These are phyloP conservation scores for Kurtzmaniella cleridarum DNA, from an alignment of 805 yeast species.

Conservation along the genomic window DNA sequence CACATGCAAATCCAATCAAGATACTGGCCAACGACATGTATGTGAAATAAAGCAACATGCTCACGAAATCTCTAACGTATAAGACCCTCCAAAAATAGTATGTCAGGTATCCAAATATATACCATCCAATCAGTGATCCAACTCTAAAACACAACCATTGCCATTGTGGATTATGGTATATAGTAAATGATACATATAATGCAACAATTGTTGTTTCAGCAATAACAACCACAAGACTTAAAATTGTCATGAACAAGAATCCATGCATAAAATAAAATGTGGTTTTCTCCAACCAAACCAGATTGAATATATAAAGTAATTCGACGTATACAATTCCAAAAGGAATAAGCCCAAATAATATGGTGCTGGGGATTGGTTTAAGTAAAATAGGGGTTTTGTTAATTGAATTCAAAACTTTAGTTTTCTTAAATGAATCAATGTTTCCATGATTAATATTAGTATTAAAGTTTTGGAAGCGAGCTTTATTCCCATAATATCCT, in stretches of 20 bases:
- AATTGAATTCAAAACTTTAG: background rate
- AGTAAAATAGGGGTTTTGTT: constrained; percentile 14
- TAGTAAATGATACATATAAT: constrained; percentile 54
- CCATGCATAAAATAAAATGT: constrained; percentile 79
- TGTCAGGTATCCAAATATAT: constrained; percentile 60
- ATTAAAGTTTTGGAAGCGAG: constrained; percentile 12
- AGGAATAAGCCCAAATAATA: constrained; percentile 67
- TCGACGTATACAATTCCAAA: constrained; percentile 80
- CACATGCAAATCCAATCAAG: constrained; percentile 64
- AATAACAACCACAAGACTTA: constrained; percentile 56
- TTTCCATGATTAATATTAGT: background rate
- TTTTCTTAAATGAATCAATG: background rate
- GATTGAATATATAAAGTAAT: constrained; percentile 62
- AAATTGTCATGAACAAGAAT: constrained; percentile 57
- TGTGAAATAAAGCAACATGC: constrained; percentile 61
- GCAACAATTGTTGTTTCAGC: constrained; percentile 69
- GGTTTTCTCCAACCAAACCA: constrained; percentile 76
- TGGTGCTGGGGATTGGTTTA: constrained; percentile 22
- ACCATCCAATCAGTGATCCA: constrained; percentile 67
- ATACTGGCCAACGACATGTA: constrained; percentile 64
- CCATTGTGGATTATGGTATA: constrained; percentile 61
- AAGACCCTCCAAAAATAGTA: constrained; percentile 58
- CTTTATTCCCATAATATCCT: constrained; percentile 47
- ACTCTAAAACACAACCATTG: constrained; percentile 76
- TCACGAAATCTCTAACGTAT: constrained; percentile 61